Percentiles rank a stretch among this genome's conserved stretches.
phyloP scores from a whole-genome alignment of 306 rosid genomes.

The Hippophae tibetana region DNA sequence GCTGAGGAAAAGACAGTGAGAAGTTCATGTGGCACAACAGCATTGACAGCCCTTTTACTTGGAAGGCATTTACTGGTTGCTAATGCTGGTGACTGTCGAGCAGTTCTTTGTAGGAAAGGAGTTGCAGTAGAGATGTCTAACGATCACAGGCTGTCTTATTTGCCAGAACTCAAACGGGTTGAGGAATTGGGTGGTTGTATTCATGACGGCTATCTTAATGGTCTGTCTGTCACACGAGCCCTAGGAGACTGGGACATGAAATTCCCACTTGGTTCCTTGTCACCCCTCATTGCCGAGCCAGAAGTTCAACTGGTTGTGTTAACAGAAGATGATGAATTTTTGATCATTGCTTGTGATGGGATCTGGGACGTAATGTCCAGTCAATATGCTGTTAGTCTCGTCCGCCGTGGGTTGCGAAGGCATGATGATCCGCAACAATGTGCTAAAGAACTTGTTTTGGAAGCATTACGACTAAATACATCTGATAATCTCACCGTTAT shows the following conservation, averaged over 20 bases:
- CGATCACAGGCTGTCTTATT: constrained; percentile 56
- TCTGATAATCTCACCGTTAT: constrained; percentile 78
- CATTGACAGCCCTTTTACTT: constrained; percentile 71
- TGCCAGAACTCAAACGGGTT: constrained; percentile 57
- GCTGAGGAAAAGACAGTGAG: constrained; percentile 52
- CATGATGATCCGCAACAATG: constrained; percentile 71
- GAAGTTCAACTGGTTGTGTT: constrained; percentile 50
- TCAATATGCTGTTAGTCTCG: constrained; percentile 78
- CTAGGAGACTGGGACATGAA: constrained; percentile 88
- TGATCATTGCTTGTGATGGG: constrained; percentile 86
- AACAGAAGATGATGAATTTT: constrained; percentile 75
- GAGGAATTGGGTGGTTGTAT: constrained; percentile 58
- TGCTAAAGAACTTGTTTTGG: constrained; percentile 67
- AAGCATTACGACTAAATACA: constrained; percentile 63
- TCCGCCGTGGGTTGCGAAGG: constrained; percentile 72
- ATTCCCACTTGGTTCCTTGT: constrained; percentile 48
- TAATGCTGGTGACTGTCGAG: constrained; percentile 94
- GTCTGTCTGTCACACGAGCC: constrained; percentile 72
- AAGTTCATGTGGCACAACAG: constrained; percentile 79
- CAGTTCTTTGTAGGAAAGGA: constrained; percentile 85
- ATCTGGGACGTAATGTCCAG: constrained; percentile 85
- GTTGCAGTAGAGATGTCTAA: constrained; percentile 67
- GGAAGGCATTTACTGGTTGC: constrained; percentile 84
- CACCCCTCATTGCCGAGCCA: constrained; percentile 86
- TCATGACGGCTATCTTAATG: constrained; percentile 54